A percentile compares a stretch with the other conserved stretches of the same genome.
Conservation (phyloP, 805 yeast species). For the Zygoascus bituminiphila region DNA sequence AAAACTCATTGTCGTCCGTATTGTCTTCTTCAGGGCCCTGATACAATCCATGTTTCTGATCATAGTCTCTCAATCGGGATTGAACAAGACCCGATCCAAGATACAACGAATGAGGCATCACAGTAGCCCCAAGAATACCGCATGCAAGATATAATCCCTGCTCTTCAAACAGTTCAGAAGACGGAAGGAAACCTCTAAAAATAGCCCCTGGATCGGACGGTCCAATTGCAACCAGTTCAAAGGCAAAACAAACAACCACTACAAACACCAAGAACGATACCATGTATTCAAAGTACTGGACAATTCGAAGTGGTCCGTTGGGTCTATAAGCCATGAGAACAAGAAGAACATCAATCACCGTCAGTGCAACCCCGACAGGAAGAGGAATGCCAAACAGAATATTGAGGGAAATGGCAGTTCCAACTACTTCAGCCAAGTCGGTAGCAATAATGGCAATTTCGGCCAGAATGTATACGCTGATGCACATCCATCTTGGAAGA, state of each 20-base stretch:
- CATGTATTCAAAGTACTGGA: conserved; percentile 68
- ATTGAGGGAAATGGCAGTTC: conserved; percentile 79
- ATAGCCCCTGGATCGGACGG: conserved; percentile 47
- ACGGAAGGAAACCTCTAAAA: conserved; percentile 64
- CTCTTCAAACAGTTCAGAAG: conserved; percentile 45
- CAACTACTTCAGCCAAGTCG: conserved; percentile 89
- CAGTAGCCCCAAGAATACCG: conserved; percentile 89
- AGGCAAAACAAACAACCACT: conserved; percentile 67
- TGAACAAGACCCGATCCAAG: conserved; percentile 84
- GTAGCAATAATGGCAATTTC: conserved; percentile 88
- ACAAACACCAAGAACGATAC: conserved; percentile 63
- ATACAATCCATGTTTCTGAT: conserved; percentile 46
- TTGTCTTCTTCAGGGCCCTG: conserved; percentile 19
- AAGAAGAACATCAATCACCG: conserved; percentile 73
- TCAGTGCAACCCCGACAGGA: conserved; percentile 63
- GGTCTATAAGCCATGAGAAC: conserved; percentile 73
- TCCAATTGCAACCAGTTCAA: conserved; percentile 45
- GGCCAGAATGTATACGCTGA: conserved; percentile 57
- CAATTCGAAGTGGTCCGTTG: conserved; percentile 65
- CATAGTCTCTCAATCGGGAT: conserved; percentile 72
- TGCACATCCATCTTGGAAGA: conserved; percentile 59
- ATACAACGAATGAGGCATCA: conserved; percentile 87
- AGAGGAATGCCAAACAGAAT: conserved; percentile 71
- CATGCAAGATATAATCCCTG: conserved; percentile 67
- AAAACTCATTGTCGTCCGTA: conserved; percentile 20